phyloP scores from a whole-genome alignment of 2,329 filamentous ascomycete genomes.

The Elsinoe fawcettii region DNA sequence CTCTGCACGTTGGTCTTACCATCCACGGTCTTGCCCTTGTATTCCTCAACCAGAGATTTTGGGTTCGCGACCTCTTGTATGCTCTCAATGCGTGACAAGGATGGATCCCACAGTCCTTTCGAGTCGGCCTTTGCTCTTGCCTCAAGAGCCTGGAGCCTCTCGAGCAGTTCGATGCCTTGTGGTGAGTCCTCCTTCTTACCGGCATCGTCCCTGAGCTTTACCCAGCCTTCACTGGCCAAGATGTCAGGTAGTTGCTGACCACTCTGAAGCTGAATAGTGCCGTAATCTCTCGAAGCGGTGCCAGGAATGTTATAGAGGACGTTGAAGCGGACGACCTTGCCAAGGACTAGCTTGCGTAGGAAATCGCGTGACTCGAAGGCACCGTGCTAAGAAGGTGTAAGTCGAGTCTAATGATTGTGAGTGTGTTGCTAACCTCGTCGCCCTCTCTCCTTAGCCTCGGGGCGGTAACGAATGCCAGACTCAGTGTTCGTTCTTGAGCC shows the following conservation, averaged over 20 bases:
- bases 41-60: constrained; percentile 66
- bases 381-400: constrained; percentile 51
- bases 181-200: constrained; percentile 84
- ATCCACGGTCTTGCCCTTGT: constrained; percentile 79
- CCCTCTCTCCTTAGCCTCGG: constrained; percentile 81
- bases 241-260: constrained; percentile 73
- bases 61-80: constrained; percentile 73
- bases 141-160: constrained; percentile 71
- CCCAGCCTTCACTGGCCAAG: constrained; percentile 79
- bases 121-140: constrained; percentile 66
- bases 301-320: constrained; percentile 82
- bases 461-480: constrained; percentile 84
- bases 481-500: constrained; percentile 74
- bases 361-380: constrained; percentile 94
- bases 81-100: constrained; percentile 61
- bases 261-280: constrained; percentile 66
- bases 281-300: constrained; percentile 69
- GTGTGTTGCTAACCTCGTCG: constrained; percentile 55
- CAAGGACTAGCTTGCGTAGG: constrained; percentile 73
- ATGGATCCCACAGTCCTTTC: constrained; percentile 72
- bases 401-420: not conserved
- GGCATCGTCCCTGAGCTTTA: constrained; percentile 89
- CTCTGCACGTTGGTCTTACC: constrained; percentile 34
- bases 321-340: constrained; percentile 78
- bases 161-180: constrained; percentile 60